Percentiles rank a stretch among this genome's conserved stretches.
phyloP scores from a whole-genome alignment of 176 grass and related monocot species.

The Eragrostis nindensis region DNA sequence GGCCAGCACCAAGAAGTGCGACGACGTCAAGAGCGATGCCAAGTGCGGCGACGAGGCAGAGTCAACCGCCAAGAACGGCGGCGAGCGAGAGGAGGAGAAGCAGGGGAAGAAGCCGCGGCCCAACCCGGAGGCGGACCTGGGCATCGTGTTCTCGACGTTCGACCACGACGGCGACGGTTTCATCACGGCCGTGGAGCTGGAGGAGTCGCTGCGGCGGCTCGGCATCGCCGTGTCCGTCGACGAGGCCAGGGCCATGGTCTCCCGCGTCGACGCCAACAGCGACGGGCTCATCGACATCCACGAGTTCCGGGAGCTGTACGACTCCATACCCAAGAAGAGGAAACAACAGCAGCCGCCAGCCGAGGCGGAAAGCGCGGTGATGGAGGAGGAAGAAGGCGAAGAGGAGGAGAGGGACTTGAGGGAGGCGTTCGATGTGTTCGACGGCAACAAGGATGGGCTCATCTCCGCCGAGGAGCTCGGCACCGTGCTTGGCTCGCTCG shows the following conservation, averaged over 20 bases:
- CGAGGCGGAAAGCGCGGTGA: not conserved
- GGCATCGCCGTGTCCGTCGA: constrained; percentile 57
- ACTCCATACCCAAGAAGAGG: constrained; percentile 57
- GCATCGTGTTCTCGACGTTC: constrained; percentile 77
- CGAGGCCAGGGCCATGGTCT: constrained; percentile 55
- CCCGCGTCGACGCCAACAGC: constrained; percentile 73
- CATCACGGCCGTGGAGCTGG: constrained; percentile 77
- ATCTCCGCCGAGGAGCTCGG: constrained; percentile 89
- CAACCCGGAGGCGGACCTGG: constrained; percentile 43
- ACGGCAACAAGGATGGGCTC: constrained; percentile 85
- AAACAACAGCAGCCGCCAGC: not conserved
- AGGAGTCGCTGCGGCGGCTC: constrained; percentile 71
- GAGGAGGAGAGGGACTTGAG: constrained; percentile 70
- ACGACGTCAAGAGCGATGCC: not conserved
- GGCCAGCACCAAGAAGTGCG: constrained; percentile 39
- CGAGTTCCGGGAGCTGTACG: constrained; percentile 87
- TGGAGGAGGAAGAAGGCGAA: not conserved
- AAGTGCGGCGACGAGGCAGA: not conserved
- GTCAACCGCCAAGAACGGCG: not conserved
- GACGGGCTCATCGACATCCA: constrained; percentile 86
- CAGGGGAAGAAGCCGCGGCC: not conserved
- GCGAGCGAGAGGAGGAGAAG: not conserved
- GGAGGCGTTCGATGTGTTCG: constrained; percentile 94
- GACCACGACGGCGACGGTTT: constrained; percentile 92
- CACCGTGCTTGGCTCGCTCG: constrained; percentile 71